These are phyloP conservation scores for Vaccinium vitisidaea DNA, from an alignment of 148 eudicot genomes.

Conservation along the genomic window DNA sequence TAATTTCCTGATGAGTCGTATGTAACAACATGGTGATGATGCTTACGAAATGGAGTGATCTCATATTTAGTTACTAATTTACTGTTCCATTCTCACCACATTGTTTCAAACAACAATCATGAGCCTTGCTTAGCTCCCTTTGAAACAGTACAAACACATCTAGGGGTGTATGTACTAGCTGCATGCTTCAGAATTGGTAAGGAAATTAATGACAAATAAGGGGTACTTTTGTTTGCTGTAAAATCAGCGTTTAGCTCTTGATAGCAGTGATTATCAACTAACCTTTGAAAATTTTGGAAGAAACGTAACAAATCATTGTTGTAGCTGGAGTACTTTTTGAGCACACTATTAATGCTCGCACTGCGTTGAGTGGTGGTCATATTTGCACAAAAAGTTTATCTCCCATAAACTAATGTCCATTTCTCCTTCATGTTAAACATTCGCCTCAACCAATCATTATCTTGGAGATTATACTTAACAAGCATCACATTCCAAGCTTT, in stretches of 20 bases:
- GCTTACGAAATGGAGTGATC: not conserved
- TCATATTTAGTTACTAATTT: too few relatives aligned
- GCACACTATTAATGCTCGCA: not conserved
- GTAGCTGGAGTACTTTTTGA: not conserved
- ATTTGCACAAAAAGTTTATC: too few relatives aligned
- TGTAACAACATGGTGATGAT: too few relatives aligned
- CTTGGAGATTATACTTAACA: too few relatives aligned
- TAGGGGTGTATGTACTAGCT: not conserved
- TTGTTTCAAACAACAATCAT: not conserved
- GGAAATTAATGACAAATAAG: not conserved
- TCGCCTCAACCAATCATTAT: not conserved
- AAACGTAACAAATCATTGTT: not conserved
- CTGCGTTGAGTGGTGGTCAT: too few relatives aligned
- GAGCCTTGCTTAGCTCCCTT: not conserved
- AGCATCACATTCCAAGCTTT: too few relatives aligned
- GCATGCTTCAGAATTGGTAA: not conserved
- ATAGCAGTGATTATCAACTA: not conserved
- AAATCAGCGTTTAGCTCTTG: not conserved
- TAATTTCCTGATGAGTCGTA: too few relatives aligned
- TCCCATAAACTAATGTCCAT: too few relatives aligned
- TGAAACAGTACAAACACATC: not conserved
- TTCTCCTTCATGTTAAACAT: not conserved
- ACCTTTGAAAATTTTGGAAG: not conserved
- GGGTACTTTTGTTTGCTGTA: not conserved
- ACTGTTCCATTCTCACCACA: not conserved